phyloP scores from a whole-genome alignment of 192 early-diverging fungal species.

The Umbelopsis vinacea region DNA sequence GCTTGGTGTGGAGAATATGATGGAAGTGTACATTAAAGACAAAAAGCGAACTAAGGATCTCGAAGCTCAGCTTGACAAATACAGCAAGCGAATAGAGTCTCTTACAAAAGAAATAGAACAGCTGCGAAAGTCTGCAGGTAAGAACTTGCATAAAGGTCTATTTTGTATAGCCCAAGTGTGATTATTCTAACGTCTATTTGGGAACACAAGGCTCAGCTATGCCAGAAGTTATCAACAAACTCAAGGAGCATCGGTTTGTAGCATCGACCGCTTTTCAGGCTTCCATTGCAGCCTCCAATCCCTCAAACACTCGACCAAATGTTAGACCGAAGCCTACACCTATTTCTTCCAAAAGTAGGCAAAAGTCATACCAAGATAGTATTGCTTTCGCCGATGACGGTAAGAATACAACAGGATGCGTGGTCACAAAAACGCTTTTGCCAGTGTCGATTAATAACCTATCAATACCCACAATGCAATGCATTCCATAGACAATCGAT shows the following conservation, averaged over 20 bases:
- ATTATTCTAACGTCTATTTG: neutral
- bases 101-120: slow-evolving; percentile 38
- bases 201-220: slow-evolving; percentile 11
- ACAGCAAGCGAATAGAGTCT: slow-evolving; percentile 26
- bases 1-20: slow-evolving; percentile 46
- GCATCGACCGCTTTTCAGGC: slow-evolving; percentile 81
- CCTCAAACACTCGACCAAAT: slow-evolving; percentile 25
- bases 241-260: slow-evolving; percentile 40
- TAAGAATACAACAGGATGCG: neutral
- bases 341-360: slow-evolving; percentile 27
- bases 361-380: slow-evolving; percentile 34
- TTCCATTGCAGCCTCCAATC: slow-evolving; percentile 51
- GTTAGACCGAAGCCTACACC: slow-evolving; percentile 8
- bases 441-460: neutral
- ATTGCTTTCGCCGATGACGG: slow-evolving; percentile 41
- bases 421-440: neutral
- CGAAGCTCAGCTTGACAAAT: slow-evolving; percentile 37
- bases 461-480: neutral
- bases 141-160: neutral
- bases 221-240: slow-evolving; percentile 19
- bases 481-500: slow-evolving; percentile 1
- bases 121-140: slow-evolving; percentile 31
- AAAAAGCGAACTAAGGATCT: slow-evolving; percentile 43
- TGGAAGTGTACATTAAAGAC: slow-evolving; percentile 45
- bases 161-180: neutral